These are phyloP conservation scores for Nadsonia commutata DNA, from an alignment of 1,139 yeast genomes.

Conservation along the genomic window DNA sequence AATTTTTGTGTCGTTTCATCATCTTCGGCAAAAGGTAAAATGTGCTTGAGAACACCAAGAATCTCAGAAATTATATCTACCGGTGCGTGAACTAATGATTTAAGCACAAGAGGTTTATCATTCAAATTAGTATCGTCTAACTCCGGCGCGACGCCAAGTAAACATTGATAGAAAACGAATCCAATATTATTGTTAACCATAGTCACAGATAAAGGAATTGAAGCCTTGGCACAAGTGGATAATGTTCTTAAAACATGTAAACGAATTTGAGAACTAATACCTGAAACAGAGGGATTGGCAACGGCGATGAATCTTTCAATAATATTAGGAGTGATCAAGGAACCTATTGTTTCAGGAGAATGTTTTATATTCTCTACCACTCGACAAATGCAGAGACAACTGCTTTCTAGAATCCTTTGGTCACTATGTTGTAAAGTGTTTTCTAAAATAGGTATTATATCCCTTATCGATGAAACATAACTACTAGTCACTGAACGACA, in stretches of 20 bases:
- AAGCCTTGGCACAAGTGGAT: slow-evolving; percentile 31
- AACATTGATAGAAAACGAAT: slow-evolving; percentile 19
- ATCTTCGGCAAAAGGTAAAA: slow-evolving; percentile 4
- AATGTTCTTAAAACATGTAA: slow-evolving; percentile 21
- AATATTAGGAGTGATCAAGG: slow-evolving; percentile 22
- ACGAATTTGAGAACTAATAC: slow-evolving; percentile 13
- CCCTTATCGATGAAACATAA: slow-evolving; percentile 35
- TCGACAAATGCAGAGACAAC: slow-evolving; percentile 53
- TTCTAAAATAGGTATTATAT: slow-evolving; percentile 47
- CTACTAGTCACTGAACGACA: slow-evolving; percentile 36
- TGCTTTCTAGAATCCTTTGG: slow-evolving; percentile 47
- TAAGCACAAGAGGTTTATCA: slow-evolving; percentile 33
- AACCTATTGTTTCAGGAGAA: background rate
- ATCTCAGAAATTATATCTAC: slow-evolving; percentile 49
- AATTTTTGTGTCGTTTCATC: slow-evolving; percentile 10
- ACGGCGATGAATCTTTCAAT: slow-evolving; percentile 13
- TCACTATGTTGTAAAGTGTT: slow-evolving; percentile 52
- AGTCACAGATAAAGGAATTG: slow-evolving; percentile 16
- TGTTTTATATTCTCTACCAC: slow-evolving; percentile 37
- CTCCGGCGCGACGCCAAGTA: slow-evolving; percentile 21
- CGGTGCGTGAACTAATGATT: slow-evolving; percentile 63
- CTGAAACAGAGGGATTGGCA: slow-evolving; percentile 13
- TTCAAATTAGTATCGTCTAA: slow-evolving; percentile 13
- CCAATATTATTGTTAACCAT: slow-evolving; percentile 18
- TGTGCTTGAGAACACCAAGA: slow-evolving; percentile 22